Percentiles rank a stretch among this genome's conserved stretches.
Conservation (phyloP, 306 rosid species). For the Cicer yamashitae region DNA sequence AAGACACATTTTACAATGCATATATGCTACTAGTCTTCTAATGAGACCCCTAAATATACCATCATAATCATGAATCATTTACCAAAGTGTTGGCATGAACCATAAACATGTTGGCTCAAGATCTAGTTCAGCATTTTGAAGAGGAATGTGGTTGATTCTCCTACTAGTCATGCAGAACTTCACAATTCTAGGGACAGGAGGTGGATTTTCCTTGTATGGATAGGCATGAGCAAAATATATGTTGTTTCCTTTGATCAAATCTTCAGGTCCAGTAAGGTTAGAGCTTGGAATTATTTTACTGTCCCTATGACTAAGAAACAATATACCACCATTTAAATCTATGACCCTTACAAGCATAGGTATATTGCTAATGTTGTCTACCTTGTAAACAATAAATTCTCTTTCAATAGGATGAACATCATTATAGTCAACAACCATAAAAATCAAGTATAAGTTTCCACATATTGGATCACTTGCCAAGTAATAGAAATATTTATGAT, state of each 20-base stretch:
- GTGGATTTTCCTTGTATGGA: background rate
- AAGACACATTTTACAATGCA: no score
- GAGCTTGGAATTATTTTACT: constrained; percentile 3
- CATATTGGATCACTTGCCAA: background rate
- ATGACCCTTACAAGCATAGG: background rate
- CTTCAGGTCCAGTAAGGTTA: background rate
- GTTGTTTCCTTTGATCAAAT: background rate
- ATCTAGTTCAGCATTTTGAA: background rate
- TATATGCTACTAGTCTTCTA: no score
- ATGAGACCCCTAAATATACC: background rate
- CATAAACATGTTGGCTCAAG: background rate
- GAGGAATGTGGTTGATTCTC: background rate
- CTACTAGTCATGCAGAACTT: background rate
- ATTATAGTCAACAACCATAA: background rate
- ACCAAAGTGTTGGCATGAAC: constrained; percentile 18
- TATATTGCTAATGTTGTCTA: background rate
- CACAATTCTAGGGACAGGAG: background rate
- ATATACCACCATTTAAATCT: background rate
- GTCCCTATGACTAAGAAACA: background rate
- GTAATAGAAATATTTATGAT: background rate
- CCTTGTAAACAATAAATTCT: background rate
- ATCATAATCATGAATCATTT: background rate
- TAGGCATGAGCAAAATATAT: background rate
- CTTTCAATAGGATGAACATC: background rate
- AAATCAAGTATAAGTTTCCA: background rate